Evolutionary conservation across 108 stramenopile genomes (phyloP).

Genomic region (Epithemia pelagica): DNA sequence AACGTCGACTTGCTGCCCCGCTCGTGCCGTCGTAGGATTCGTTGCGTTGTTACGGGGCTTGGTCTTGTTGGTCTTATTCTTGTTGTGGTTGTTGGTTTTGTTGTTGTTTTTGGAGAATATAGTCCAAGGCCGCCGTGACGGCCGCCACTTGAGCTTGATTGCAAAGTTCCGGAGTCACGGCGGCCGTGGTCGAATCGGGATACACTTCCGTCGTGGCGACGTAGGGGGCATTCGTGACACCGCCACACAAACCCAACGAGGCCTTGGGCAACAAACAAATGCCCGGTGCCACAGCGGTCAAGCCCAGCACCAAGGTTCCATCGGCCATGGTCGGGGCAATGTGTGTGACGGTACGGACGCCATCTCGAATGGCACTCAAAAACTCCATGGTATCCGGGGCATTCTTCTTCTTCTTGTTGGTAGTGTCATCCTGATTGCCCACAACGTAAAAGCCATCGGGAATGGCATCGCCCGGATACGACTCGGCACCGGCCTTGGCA

Average conservation of each 20-base stretch:
- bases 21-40: too few relatives aligned
- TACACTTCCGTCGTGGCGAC: slow-evolving; percentile 64
- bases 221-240: slow-evolving; percentile 37
- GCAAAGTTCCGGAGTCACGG: slow-evolving; percentile 38
- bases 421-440: slow-evolving; percentile 12
- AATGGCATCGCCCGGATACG: slow-evolving; percentile 29
- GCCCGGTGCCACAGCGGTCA: slow-evolving; percentile 31
- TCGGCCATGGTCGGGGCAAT: slow-evolving; percentile 47
- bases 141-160: slow-evolving; percentile 57
- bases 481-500: slow-evolving; percentile 37
- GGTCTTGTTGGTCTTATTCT: too few relatives aligned
- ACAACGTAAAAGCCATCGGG: slow-evolving; percentile 74
- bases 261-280: slow-evolving; percentile 33
- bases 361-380: slow-evolving; percentile 33
- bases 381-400: slow-evolving; percentile 19
- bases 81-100: too few relatives aligned
- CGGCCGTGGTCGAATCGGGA: slow-evolving; percentile 38
- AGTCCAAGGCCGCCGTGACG: slow-evolving; percentile 41
- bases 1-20: too few relatives aligned
- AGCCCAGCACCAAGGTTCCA: slow-evolving; percentile 34
- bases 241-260: slow-evolving; percentile 39
- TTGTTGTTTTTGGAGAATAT: slow-evolving; percentile 24
- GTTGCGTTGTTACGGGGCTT: too few relatives aligned
- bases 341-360: slow-evolving; percentile 51
- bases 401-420: slow-evolving; percentile 3